A percentile compares a stretch with the other conserved stretches of the same genome.
Conservation (phyloP, 257 asterid genomes). For the Fraxinus americana region DNA sequence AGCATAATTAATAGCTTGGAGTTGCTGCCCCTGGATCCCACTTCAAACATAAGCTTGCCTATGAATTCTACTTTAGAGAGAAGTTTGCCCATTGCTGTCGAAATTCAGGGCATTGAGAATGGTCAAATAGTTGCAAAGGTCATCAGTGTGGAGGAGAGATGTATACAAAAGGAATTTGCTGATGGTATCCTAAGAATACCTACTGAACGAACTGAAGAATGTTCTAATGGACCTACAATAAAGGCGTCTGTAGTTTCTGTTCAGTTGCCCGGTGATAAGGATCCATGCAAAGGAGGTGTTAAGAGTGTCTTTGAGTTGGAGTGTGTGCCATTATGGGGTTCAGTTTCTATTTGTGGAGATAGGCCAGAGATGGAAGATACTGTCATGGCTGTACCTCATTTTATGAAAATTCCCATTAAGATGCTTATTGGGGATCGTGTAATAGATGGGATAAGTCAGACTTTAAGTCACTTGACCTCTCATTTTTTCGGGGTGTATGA, state of each 20-base stretch:
- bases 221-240: slow-evolving; percentile 44
- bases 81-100: slow-evolving; percentile 75
- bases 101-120: slow-evolving; percentile 61
- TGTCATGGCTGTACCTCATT: slow-evolving; percentile 54
- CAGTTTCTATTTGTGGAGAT: slow-evolving; percentile 62
- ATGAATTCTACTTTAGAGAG: slow-evolving; percentile 36
- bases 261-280: slow-evolving; percentile 54
- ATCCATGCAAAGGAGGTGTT: slow-evolving; percentile 45
- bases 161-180: slow-evolving; percentile 37
- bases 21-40: slow-evolving; percentile 50
- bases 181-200: slow-evolving; percentile 30
- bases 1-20: slow-evolving; percentile 44
- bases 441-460: slow-evolving; percentile 56
- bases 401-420: slow-evolving; percentile 72
- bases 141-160: slow-evolving; percentile 63
- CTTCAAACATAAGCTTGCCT: slow-evolving; percentile 50
- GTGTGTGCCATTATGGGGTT: slow-evolving; percentile 87
- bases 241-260: slow-evolving; percentile 66
- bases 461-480: slow-evolving; percentile 69
- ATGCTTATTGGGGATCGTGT: slow-evolving; percentile 64
- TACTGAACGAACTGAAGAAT: slow-evolving; percentile 37
- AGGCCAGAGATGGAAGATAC: slow-evolving; percentile 94
- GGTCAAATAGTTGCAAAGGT: slow-evolving; percentile 78
- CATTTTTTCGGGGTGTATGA: slow-evolving; percentile 89
- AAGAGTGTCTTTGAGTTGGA: slow-evolving; percentile 76